phyloP scores from a whole-genome alignment of 805 yeast species.

The Candida adriatica region DNA sequence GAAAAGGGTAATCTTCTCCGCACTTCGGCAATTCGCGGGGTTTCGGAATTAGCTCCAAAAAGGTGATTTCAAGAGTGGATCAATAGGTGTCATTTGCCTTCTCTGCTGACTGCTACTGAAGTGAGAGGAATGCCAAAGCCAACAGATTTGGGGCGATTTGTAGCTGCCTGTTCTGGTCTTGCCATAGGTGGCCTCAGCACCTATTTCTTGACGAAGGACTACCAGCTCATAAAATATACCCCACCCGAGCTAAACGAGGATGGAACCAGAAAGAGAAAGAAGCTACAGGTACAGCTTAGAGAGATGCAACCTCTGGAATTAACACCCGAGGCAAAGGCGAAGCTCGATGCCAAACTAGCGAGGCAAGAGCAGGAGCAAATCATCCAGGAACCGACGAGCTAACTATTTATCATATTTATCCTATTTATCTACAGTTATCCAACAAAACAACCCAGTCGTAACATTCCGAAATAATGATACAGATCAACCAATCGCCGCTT shows the following conservation, averaged over 20 bases:
- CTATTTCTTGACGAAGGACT: slow-evolving; percentile 17
- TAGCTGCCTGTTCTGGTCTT: slow-evolving; percentile 15
- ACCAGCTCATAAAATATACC: slow-evolving; percentile 30
- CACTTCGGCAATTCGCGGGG: no score
- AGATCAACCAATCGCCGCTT: background rate
- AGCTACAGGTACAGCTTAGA: slow-evolving; percentile 29
- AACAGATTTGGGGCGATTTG: slow-evolving; percentile 12
- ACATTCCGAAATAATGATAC: slow-evolving; percentile 1
- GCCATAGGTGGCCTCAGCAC: slow-evolving; percentile 13
- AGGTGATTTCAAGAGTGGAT: no score
- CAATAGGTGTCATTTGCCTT: no score
- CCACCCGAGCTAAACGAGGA: slow-evolving; percentile 35
- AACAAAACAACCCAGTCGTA: slow-evolving; percentile 3
- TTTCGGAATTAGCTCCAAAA: no score
- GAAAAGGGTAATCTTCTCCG: no score
- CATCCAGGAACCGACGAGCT: slow-evolving; percentile 13
- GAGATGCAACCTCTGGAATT: slow-evolving; percentile 33
- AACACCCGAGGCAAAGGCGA: slow-evolving; percentile 27
- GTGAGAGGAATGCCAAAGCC: background rate
- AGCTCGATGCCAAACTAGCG: slow-evolving; percentile 3
- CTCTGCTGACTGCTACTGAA: no score
- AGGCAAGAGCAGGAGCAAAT: slow-evolving; percentile 10
- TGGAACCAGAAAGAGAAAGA: slow-evolving; percentile 27
- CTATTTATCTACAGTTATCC: no score
- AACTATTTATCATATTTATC: no score